Conservation (phyloP, 2,329 filamentous ascomycete genomes). For the Xylaria sp. region DNA sequence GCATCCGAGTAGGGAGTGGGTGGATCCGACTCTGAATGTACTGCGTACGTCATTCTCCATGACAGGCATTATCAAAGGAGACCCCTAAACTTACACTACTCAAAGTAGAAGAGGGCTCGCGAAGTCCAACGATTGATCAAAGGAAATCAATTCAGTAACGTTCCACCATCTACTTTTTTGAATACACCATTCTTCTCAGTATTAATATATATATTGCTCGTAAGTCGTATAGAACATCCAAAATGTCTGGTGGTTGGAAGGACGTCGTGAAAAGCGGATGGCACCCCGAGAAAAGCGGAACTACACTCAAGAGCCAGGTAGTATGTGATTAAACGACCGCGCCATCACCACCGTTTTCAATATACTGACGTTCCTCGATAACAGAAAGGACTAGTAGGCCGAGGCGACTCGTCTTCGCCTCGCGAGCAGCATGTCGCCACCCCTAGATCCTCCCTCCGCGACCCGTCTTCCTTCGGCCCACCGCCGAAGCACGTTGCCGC, state of each 20-base stretch:
- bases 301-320: constrained; percentile 56
- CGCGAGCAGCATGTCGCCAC: constrained; percentile 54
- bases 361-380: constrained; percentile 24
- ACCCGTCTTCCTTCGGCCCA: constrained; percentile 81
- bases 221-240: neutral
- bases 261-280: constrained; percentile 62
- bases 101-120: neutral
- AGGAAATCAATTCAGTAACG: constrained; percentile 5
- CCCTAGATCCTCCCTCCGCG: constrained; percentile 76
- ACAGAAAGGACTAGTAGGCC: constrained; percentile 60
- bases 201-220: neutral
- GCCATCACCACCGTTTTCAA: neutral
- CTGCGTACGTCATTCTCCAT: constrained; percentile 15
- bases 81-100: neutral
- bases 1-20: no score
- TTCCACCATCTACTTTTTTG: neutral
- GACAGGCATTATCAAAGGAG: constrained; percentile 18
- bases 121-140: neutral
- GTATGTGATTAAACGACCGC: constrained; percentile 51
- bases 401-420: constrained; percentile 48
- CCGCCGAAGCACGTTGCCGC: constrained; percentile 72
- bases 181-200: neutral
- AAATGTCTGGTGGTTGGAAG: constrained; percentile 58
- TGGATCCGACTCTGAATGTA: no score
- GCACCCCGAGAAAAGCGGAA: constrained; percentile 60